A percentile compares a stretch with the other conserved stretches of the same genome.
phyloP scores from a whole-genome alignment of 1,284 basidiomycete genomes.

The Ustilago shanxiensis region DNA sequence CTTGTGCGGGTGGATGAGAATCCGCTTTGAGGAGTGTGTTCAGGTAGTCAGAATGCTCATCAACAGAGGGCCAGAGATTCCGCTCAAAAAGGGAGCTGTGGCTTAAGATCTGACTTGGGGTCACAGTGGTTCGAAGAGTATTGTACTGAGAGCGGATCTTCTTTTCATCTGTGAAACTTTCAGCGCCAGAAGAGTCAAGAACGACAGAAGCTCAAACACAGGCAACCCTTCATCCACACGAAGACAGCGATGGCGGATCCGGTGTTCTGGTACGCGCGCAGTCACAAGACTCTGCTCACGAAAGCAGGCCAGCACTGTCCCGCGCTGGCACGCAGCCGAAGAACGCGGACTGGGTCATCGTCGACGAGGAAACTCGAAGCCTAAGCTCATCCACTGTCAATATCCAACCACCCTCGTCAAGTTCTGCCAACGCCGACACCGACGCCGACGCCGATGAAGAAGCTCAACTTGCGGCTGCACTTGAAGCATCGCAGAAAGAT shows the following conservation, averaged over 20 bases:
- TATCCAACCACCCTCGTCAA: conserved; percentile 42
- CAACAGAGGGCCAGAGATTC: neutral
- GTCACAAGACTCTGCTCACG: conserved; percentile 26
- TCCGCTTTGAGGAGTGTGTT: neutral
- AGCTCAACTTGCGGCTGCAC: conserved; percentile 31
- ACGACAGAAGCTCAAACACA: neutral
- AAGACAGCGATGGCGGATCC: conserved; percentile 46
- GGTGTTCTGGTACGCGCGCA: conserved; percentile 28
- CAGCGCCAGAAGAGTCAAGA: neutral
- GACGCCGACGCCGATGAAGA: conserved; percentile 30
- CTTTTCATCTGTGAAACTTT: neutral
- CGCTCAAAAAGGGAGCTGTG: neutral
- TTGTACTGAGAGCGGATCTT: neutral
- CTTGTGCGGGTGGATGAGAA: conserved; percentile 23
- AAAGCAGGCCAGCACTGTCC: conserved; percentile 1
- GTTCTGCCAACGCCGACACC: conserved; percentile 1
- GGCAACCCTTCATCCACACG: neutral
- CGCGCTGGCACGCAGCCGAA: conserved; percentile 4
- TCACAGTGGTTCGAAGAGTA: neutral
- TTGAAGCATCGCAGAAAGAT: conserved; percentile 40
- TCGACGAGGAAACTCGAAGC: conserved; percentile 32
- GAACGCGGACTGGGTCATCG: conserved; percentile 43
- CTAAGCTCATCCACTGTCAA: conserved; percentile 23
- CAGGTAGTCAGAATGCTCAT: neutral
- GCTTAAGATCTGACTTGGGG: no score